These are phyloP conservation scores for Wickerhamiella azymoides DNA, from an alignment of 805 yeast species.

Conservation along the genomic window DNA sequence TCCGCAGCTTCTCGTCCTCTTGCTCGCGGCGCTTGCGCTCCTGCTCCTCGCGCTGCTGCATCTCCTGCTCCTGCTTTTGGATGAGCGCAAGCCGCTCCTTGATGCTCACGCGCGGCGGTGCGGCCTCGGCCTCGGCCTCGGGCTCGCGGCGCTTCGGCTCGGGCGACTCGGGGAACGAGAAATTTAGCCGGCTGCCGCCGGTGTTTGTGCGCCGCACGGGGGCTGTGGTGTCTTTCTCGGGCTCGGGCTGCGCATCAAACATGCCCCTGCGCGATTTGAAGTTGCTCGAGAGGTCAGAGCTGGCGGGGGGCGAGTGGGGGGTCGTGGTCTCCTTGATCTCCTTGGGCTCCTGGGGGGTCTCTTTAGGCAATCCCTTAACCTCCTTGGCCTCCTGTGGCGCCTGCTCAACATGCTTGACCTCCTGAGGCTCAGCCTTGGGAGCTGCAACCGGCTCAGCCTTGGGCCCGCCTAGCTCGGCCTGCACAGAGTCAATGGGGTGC, in stretches of 20 bases:
- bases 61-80: conserved; percentile 49
- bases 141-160: conserved; percentile 12
- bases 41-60: conserved; percentile 29
- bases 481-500: neutral
- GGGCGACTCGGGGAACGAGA: conserved; percentile 4
- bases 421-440: neutral
- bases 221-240: conserved; percentile 20
- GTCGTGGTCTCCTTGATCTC: neutral
- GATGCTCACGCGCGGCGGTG: conserved; percentile 62
- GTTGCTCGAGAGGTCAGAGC: conserved; percentile 10
- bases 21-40: conserved; percentile 59
- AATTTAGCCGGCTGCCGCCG: conserved; percentile 10
- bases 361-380: too few relatives aligned
- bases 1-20: conserved; percentile 25
- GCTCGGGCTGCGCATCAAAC: conserved; percentile 30
- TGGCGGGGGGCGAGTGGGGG: too few relatives aligned
- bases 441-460: neutral
- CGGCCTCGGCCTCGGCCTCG: conserved; percentile 24
- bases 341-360: too few relatives aligned
- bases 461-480: neutral
- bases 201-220: conserved; percentile 8
- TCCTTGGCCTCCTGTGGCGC: too few relatives aligned
- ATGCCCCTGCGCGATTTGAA: conserved; percentile 38
- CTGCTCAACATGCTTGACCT: too few relatives aligned
- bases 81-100: conserved; percentile 76